Evolutionary conservation across 129 eudicot genomes (phyloP).

Genomic region (Flaveria brownii): DNA sequence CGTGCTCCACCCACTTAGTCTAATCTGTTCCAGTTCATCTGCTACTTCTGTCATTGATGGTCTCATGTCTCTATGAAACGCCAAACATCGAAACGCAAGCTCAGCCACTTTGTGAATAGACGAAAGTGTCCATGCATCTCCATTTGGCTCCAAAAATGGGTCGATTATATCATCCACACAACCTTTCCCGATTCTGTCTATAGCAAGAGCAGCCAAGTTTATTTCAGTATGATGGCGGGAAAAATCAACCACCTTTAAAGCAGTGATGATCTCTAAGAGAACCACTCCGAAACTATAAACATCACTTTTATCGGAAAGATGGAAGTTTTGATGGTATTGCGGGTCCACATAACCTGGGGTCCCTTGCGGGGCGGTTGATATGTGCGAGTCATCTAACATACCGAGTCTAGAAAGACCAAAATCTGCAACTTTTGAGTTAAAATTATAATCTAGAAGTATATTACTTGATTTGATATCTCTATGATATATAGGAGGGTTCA

Average conservation of each 20-base stretch:
- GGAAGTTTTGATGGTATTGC: conserved; percentile 92
- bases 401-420: conserved; percentile 93
- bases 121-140: conserved; percentile 95
- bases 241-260: conserved; percentile 90
- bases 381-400: conserved; percentile 78
- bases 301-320: conserved; percentile 93
- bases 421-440: conserved; percentile 88
- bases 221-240: conserved; percentile 68
- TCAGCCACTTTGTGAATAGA: conserved; percentile 89
- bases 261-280: conserved; percentile 84
- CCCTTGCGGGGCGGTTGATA: conserved; percentile 98
- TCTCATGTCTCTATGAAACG: conserved; percentile 93
- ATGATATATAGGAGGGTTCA: conserved; percentile 89
- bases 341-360: conserved; percentile 98
- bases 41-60: conserved; percentile 96
- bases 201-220: conserved; percentile 86
- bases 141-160: conserved; percentile 71
- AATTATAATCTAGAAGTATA: conserved; percentile 70
- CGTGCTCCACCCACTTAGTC: conserved; percentile 69
- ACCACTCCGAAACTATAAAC: conserved; percentile 96
- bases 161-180: conserved; percentile 84
- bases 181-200: conserved; percentile 84
- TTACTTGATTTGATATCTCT: conserved; percentile 92
- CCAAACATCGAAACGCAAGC: conserved; percentile 88
- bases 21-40: conserved; percentile 81